phyloP scores from a whole-genome alignment of 2,329 filamentous ascomycete species.

The Exophiala sp. region DNA sequence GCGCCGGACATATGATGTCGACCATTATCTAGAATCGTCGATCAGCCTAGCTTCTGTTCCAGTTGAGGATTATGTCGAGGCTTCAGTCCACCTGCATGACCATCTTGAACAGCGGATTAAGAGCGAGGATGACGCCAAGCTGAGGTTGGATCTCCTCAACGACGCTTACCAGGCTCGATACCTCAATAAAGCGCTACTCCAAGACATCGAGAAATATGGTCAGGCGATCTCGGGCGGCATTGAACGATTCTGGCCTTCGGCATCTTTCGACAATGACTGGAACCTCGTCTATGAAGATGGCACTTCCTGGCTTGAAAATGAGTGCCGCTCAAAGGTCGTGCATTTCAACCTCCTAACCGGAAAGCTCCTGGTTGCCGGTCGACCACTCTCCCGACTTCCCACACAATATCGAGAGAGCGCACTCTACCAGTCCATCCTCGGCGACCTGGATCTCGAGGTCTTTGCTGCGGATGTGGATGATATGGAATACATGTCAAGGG shows the following conservation, averaged over 20 bases:
- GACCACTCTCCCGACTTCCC: slow-evolving; percentile 32
- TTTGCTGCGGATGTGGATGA: slow-evolving; percentile 34
- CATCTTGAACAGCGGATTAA: slow-evolving; percentile 1
- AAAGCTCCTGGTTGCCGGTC: slow-evolving; percentile 34
- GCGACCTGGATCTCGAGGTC: slow-evolving; percentile 31
- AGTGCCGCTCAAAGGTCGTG: slow-evolving; percentile 11
- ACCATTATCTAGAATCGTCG: not conserved
- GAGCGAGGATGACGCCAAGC: not conserved
- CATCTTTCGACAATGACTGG: slow-evolving; percentile 21
- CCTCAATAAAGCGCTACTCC: slow-evolving; percentile 15
- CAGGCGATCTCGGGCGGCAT: slow-evolving; percentile 9
- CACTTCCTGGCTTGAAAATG: slow-evolving; percentile 10
- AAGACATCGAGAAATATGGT: slow-evolving; percentile 25
- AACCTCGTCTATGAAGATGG: slow-evolving; percentile 4
- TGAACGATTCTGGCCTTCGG: slow-evolving; percentile 18
- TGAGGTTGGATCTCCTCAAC: slow-evolving; percentile 16
- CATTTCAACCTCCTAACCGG: slow-evolving; percentile 36
- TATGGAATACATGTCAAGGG: slow-evolving; percentile 37
- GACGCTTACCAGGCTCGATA: slow-evolving; percentile 5
- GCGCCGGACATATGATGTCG: slow-evolving; percentile 30
- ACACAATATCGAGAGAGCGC: slow-evolving; percentile 27
- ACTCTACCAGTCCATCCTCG: slow-evolving; percentile 29
- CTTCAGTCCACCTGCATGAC: slow-evolving; percentile 18
- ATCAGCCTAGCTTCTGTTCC: slow-evolving; percentile 13
- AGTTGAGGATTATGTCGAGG: slow-evolving; percentile 18